Percentiles rank a stretch among this genome's conserved stretches.
phyloP scores from a whole-genome alignment of 1,139 yeast species.

The Yarrowia galli region DNA sequence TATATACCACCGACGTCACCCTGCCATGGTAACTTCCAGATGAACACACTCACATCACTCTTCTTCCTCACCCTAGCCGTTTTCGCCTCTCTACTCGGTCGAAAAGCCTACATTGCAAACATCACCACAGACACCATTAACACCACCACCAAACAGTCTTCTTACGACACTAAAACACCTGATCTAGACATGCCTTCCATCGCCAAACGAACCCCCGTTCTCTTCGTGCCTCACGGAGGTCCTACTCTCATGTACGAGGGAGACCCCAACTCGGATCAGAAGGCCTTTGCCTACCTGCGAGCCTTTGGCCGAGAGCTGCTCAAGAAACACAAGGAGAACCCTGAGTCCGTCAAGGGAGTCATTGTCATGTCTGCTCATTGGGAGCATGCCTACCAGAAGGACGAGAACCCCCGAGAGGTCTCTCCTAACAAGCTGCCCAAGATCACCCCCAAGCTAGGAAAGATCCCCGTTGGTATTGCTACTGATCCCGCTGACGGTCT shows the following conservation, averaged over 20 bases:
- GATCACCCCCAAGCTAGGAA: constrained; percentile 16
- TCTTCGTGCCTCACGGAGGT: constrained; percentile 78
- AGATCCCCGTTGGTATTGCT: constrained; percentile 40
- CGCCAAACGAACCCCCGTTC: constrained; percentile 56
- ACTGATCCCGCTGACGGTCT: constrained; percentile 27
- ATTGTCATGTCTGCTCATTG: constrained; percentile 79
- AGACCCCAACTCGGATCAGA: constrained; percentile 52
- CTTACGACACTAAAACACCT: constrained; percentile 6
- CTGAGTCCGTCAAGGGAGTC: constrained; percentile 61
- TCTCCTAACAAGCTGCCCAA: constrained; percentile 27
- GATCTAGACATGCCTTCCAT: constrained; percentile 9
- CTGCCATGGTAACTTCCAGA: not conserved
- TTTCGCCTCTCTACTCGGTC: constrained; percentile 15
- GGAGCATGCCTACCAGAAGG: constrained; percentile 54
- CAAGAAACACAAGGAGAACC: constrained; percentile 45
- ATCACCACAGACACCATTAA: not conserved
- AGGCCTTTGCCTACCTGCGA: constrained; percentile 63
- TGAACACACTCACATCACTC: constrained; percentile 26
- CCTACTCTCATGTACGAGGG: constrained; percentile 71
- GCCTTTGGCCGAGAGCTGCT: constrained; percentile 60
- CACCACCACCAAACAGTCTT: not conserved
- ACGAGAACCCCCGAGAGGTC: constrained; percentile 38
- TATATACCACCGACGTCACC: constrained; percentile 8
- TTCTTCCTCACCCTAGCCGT: constrained; percentile 24
- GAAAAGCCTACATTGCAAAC: not conserved